A percentile compares a stretch with the other conserved stretches of the same genome.
Conservation (phyloP, 2,329 filamentous ascomycete genomes). For the Aspergillus unguis region DNA sequence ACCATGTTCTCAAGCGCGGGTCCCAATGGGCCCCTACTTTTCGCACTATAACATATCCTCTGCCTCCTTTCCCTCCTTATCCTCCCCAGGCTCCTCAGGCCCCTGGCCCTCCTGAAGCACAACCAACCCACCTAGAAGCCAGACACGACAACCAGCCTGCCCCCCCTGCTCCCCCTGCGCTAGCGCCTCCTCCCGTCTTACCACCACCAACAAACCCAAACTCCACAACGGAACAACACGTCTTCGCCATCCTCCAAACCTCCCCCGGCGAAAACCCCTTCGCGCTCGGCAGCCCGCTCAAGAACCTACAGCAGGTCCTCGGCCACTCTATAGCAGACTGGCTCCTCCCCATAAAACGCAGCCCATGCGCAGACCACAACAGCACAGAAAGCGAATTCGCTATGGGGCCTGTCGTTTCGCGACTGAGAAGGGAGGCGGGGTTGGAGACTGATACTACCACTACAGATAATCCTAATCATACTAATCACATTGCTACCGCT, state of each 20-base stretch:
- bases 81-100: background rate
- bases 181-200: slow-evolving; percentile 3
- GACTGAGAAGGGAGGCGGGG: slow-evolving; percentile 51
- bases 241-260: slow-evolving; percentile 76
- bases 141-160: slow-evolving; percentile 17
- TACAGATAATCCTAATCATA: background rate
- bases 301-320: slow-evolving; percentile 79
- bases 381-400: slow-evolving; percentile 64
- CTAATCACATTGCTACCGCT: background rate
- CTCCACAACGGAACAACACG: slow-evolving; percentile 53
- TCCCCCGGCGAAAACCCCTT: slow-evolving; percentile 78
- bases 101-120: background rate
- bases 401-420: slow-evolving; percentile 60
- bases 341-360: slow-evolving; percentile 71
- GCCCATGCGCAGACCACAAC: slow-evolving; percentile 70
- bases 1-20: slow-evolving; percentile 34
- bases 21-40: slow-evolving; percentile 34
- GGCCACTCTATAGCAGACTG: slow-evolving; percentile 69
- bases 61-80: slow-evolving; percentile 24
- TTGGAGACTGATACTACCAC: slow-evolving; percentile 19
- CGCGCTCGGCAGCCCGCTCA: slow-evolving; percentile 63
- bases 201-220: background rate
- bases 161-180: slow-evolving; percentile 35
- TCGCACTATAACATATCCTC: slow-evolving; percentile 42
- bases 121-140: slow-evolving; percentile 8